phyloP scores from a whole-genome alignment of 2,329 filamentous ascomycete genomes.

The Clonostachys rosea region DNA sequence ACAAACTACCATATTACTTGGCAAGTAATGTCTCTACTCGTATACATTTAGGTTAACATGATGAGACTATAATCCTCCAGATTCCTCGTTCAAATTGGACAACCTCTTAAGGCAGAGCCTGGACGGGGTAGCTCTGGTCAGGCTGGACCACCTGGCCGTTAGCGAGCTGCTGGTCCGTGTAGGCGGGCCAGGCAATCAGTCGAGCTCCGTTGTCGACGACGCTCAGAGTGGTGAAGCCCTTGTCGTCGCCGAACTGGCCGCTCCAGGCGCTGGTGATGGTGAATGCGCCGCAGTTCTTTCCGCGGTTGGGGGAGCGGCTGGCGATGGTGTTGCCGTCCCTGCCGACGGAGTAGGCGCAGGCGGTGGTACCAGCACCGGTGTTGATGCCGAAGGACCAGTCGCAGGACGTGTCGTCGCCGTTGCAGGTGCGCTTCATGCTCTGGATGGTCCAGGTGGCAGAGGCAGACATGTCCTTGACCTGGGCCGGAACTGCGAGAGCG shows the following conservation, averaged over 20 bases:
- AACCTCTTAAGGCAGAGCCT: slow-evolving; percentile 2
- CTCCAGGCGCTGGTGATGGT: slow-evolving; percentile 50
- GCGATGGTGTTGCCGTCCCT: slow-evolving; percentile 24
- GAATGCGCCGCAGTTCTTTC: slow-evolving; percentile 39
- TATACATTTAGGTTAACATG: no score
- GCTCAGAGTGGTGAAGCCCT: slow-evolving; percentile 50
- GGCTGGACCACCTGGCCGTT: slow-evolving; percentile 38
- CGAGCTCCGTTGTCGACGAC: slow-evolving; percentile 36
- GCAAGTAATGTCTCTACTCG: no score
- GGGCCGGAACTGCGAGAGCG: slow-evolving; percentile 25
- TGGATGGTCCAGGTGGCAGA: slow-evolving; percentile 33
- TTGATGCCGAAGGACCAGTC: slow-evolving; percentile 32
- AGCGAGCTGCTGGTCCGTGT: slow-evolving; percentile 44
- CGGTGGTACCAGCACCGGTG: slow-evolving; percentile 7
- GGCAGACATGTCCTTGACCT: slow-evolving; percentile 26
- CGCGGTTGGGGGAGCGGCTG: slow-evolving; percentile 24
- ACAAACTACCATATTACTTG: no score
- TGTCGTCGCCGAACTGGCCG: slow-evolving; percentile 44
- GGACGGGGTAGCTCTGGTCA: slow-evolving; percentile 35
- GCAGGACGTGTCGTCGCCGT: slow-evolving; percentile 20
- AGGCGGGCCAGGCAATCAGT: slow-evolving; percentile 46
- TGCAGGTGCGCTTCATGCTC: slow-evolving; percentile 24
- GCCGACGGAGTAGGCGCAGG: slow-evolving; percentile 15
- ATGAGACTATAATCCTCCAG: no score
- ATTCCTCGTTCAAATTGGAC: no score